Percentiles rank a stretch among this genome's conserved stretches.
Conservation (phyloP, 2,329 filamentous ascomycete genomes). For the Camillea tinctor region DNA sequence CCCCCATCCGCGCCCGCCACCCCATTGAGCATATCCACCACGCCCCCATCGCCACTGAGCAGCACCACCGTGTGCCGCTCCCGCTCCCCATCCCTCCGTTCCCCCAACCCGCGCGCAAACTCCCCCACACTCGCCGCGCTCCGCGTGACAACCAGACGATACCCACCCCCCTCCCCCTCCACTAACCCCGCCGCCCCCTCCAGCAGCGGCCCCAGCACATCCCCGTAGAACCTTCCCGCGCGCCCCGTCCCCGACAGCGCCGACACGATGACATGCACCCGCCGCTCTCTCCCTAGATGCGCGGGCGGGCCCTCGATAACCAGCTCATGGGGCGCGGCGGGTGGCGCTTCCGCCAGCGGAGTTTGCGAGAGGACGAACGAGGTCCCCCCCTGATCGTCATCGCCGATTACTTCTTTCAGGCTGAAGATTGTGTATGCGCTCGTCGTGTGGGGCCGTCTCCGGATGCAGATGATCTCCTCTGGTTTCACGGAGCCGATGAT, state of each 20-base stretch:
- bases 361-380: conserved; percentile 31
- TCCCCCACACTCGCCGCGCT: conserved; percentile 62
- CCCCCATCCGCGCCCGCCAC: conserved; percentile 22
- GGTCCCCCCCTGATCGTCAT: conserved; percentile 17
- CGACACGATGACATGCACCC: conserved; percentile 66
- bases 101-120: conserved; percentile 49
- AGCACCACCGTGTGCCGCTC: conserved; percentile 64
- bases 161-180: too few species aligned
- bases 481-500: conserved; percentile 18
- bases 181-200: too few species aligned
- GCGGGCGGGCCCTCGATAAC: conserved; percentile 38
- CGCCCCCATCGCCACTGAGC: conserved; percentile 83
- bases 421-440: conserved; percentile 36
- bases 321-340: conserved; percentile 36
- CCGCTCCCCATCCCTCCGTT: conserved; percentile 15
- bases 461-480: conserved; percentile 34
- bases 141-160: conserved; percentile 63
- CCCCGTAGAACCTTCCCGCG: conserved; percentile 55
- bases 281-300: conserved; percentile 30
- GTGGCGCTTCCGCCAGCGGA: conserved; percentile 34
- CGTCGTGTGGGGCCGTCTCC: conserved; percentile 9
- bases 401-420: conserved; percentile 36
- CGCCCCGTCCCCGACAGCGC: conserved; percentile 62
- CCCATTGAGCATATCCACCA: conserved; percentile 79
- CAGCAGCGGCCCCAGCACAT: conserved; percentile 58